Conservation (phyloP, 2,329 filamentous ascomycete genomes). For the Ceratocystis albifundus region DNA sequence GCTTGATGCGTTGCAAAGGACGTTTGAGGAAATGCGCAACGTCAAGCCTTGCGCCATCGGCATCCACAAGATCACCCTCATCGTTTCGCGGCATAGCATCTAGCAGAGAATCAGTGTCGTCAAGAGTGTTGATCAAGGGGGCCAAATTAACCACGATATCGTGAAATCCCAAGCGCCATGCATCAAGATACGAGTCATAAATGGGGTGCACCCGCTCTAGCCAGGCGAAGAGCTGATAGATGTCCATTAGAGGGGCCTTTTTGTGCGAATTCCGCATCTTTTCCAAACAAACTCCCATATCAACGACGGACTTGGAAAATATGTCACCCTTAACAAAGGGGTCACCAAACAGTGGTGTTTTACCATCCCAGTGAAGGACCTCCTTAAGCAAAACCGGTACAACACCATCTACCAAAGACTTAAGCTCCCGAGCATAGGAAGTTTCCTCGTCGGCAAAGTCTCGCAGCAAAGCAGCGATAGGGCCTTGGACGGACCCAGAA, state of each 20-base stretch:
- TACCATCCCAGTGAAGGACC: conserved; percentile 59
- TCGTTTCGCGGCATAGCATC: conserved; percentile 50
- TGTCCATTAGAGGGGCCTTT: conserved; percentile 62
- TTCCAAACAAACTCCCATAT: conserved; percentile 86
- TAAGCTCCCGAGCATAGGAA: conserved; percentile 81
- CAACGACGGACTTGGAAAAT: conserved; percentile 76
- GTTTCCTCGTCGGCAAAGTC: conserved; percentile 75
- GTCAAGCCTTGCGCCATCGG: conserved; percentile 79
- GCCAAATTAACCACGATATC: conserved; percentile 90
- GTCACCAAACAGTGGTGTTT: conserved; percentile 30
- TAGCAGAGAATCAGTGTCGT: conserved; percentile 50
- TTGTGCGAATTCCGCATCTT: conserved; percentile 70
- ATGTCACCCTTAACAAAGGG: conserved; percentile 31
- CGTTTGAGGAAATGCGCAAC: conserved; percentile 87
- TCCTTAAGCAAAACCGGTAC: conserved; percentile 83
- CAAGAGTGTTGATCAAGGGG: conserved; percentile 43
- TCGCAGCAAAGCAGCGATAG: conserved; percentile 61
- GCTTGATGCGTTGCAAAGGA: conserved; percentile 76
- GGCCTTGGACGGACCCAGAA: conserved; percentile 33
- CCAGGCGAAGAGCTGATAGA: conserved; percentile 66
- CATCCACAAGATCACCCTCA: conserved; percentile 55
- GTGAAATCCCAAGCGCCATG: conserved; percentile 88
- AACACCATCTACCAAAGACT: conserved; percentile 87
- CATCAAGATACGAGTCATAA: conserved; percentile 74
- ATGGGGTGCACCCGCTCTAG: conserved; percentile 64